These are phyloP conservation scores for Prunus mongolica DNA, from an alignment of 306 rosid species.

Conservation along the genomic window DNA sequence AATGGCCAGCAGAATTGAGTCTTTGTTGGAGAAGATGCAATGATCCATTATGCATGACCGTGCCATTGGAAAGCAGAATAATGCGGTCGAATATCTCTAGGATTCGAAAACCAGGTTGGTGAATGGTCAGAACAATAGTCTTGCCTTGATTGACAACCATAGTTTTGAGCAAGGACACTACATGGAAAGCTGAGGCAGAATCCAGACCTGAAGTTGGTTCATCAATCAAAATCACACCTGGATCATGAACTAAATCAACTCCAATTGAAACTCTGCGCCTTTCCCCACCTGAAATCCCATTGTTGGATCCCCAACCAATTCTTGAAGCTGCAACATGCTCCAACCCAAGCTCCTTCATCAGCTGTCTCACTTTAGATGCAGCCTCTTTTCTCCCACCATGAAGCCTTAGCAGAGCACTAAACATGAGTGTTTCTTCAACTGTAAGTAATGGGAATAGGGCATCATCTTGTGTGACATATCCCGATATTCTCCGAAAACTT, in stretches of 20 bases:
- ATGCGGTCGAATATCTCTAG: slow-evolving; percentile 61
- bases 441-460: slow-evolving; percentile 80
- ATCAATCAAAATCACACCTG: slow-evolving; percentile 78
- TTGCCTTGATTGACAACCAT: slow-evolving; percentile 72
- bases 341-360: slow-evolving; percentile 82
- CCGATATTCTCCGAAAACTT: slow-evolving; percentile 55
- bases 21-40: slow-evolving; percentile 64
- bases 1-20: slow-evolving; percentile 53
- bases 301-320: slow-evolving; percentile 58
- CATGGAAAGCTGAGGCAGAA: slow-evolving; percentile 88
- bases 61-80: slow-evolving; percentile 69
- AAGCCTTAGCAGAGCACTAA: slow-evolving; percentile 80
- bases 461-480: slow-evolving; percentile 84
- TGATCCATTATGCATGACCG: slow-evolving; percentile 73
- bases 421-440: slow-evolving; percentile 84
- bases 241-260: slow-evolving; percentile 90
- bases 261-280: slow-evolving; percentile 92
- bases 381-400: slow-evolving; percentile 48
- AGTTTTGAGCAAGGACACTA: slow-evolving; percentile 67
- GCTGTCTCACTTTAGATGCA: slow-evolving; percentile 52
- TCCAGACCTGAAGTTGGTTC: slow-evolving; percentile 98
- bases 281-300: slow-evolving; percentile 82
- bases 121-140: slow-evolving; percentile 79
- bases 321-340: slow-evolving; percentile 70
- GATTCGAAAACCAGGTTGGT: slow-evolving; percentile 92